Conservation (phyloP, 306 rosid species). For the Luffa aegyptiaca region DNA sequence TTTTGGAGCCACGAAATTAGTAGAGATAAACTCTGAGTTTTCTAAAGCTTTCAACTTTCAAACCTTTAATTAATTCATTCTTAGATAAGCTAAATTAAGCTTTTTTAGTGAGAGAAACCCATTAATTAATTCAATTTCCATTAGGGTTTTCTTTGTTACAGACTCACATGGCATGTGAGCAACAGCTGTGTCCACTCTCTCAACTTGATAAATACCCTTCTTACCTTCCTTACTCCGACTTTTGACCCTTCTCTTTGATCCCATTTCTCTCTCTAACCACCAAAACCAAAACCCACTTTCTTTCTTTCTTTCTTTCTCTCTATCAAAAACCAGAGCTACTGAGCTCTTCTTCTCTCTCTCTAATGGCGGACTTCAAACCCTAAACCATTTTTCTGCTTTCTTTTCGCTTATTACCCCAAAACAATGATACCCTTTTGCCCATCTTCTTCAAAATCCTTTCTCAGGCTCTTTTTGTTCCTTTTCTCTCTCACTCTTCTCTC, state of each 20-base stretch:
- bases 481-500: constrained; percentile 7
- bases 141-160: neutral
- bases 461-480: neutral
- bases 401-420: neutral
- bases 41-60: neutral
- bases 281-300: constrained; percentile 1
- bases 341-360: constrained; percentile 24
- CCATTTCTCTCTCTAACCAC: neutral
- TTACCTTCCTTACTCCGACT: constrained; percentile 36
- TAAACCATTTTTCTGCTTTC: neutral
- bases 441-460: constrained; percentile 8
- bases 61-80: neutral
- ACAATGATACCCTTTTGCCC: constrained; percentile 13
- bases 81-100: neutral
- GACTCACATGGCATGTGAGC: constrained; percentile 76
- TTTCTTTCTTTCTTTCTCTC: neutral
- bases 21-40: neutral
- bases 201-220: constrained; percentile 77
- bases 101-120: neutral
- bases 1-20: constrained; percentile 13
- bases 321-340: constrained; percentile 16
- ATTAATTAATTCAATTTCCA: neutral
- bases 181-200: constrained; percentile 52
- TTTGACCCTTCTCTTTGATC: constrained; percentile 42
- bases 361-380: constrained; percentile 51